These are phyloP conservation scores for Cladosporium sp. DNA, from an alignment of 2,329 filamentous ascomycete genomes.

Conservation along the genomic window DNA sequence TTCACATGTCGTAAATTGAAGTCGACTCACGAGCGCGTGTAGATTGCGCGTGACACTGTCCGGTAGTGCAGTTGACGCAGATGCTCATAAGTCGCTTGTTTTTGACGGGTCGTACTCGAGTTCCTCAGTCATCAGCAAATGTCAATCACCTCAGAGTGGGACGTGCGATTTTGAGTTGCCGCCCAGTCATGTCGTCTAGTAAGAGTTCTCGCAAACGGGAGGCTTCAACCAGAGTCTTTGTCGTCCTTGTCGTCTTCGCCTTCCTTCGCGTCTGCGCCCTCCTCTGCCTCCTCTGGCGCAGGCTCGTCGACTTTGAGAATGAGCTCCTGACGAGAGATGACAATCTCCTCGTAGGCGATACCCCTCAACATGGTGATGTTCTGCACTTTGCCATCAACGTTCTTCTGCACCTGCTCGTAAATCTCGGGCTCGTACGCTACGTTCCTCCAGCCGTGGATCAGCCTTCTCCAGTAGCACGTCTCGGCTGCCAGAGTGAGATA, in stretches of 20 bases:
- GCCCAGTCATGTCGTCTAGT: neutral
- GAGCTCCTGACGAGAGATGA: conserved; percentile 9
- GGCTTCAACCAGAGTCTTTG: neutral
- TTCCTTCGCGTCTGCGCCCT: neutral
- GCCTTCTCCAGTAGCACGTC: conserved; percentile 37
- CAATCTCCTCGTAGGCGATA: conserved; percentile 15
- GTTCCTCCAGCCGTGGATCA: conserved; percentile 35
- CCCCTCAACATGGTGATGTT: conserved; percentile 16
- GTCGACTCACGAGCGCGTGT: neutral
- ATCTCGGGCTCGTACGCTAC: conserved; percentile 3
- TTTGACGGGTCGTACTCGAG: neutral
- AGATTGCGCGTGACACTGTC: neutral
- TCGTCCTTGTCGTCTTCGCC: neutral
- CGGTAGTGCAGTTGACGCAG: neutral
- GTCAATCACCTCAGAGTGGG: neutral
- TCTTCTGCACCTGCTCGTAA: conserved; percentile 17
- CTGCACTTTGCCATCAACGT: conserved; percentile 3
- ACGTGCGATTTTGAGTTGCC: neutral
- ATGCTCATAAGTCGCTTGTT: neutral
- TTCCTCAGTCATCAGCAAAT: neutral
- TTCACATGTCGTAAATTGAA: neutral
- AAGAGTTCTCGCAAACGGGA: neutral
- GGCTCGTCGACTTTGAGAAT: neutral
- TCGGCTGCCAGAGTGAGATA: conserved; percentile 36
- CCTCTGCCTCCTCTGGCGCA: neutral